These are phyloP conservation scores for Acanthamoeba divionensis DNA, from an alignment of 208 protist genomes.

Conservation along the genomic window DNA sequence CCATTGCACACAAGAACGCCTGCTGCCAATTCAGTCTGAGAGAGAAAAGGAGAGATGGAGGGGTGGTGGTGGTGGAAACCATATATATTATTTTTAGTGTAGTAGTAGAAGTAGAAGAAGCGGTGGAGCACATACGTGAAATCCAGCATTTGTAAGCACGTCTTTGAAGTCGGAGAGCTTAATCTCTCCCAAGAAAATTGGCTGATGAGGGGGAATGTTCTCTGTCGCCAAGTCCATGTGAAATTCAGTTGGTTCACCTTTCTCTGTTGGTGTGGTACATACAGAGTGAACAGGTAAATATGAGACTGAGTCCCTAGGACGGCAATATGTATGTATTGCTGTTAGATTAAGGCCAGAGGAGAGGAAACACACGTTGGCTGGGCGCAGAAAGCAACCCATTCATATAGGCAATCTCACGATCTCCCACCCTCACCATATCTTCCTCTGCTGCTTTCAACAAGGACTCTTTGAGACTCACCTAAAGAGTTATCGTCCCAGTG, in stretches of 20 bases:
- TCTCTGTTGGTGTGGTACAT: no score
- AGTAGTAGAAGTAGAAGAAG: neutral
- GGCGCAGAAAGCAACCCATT: conserved; percentile 6
- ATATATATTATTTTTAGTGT: neutral
- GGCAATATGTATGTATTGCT: no score
- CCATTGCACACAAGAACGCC: conserved; percentile 50
- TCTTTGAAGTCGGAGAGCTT: conserved; percentile 46
- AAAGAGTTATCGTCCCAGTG: neutral
- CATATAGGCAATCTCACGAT: conserved; percentile 43
- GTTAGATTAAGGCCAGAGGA: no score
- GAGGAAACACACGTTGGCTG: neutral
- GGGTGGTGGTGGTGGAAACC: neutral
- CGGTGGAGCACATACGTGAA: neutral
- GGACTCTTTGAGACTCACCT: conserved; percentile 47
- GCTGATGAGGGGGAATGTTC: neutral
- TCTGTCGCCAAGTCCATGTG: neutral
- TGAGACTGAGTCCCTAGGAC: no score
- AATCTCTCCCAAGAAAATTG: conserved; percentile 35
- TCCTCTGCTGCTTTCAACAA: conserved; percentile 37
- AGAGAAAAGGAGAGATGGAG: neutral
- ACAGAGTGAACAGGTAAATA: no score
- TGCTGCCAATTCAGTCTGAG: conserved; percentile 23
- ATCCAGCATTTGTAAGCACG: conserved; percentile 34
- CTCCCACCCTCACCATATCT: conserved; percentile 8
- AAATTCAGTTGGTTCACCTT: no score